phyloP scores from a whole-genome alignment of 2,329 filamentous ascomycete species.

The Cordyceps cateniannulata region DNA sequence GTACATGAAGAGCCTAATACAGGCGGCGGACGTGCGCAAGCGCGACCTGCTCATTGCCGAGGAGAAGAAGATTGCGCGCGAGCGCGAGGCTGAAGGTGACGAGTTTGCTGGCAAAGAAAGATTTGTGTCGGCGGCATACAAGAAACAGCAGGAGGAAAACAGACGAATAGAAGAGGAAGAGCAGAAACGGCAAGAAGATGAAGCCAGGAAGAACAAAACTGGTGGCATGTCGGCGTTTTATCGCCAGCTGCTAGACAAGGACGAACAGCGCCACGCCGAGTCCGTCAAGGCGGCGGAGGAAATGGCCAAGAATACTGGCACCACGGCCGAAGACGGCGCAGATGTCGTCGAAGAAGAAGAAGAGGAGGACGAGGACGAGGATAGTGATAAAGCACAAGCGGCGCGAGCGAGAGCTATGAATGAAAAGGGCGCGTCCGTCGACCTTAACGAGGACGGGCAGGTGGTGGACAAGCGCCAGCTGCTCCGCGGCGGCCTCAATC shows the following conservation, averaged over 20 bases:
- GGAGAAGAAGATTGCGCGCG: constrained; percentile 71
- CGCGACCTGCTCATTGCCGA: constrained; percentile 72
- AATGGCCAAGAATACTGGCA: constrained; percentile 35
- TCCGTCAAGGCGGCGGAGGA: constrained; percentile 61
- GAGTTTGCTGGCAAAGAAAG: constrained; percentile 78
- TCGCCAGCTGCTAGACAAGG: constrained; percentile 63
- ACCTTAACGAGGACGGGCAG: constrained; percentile 75
- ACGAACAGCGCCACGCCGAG: constrained; percentile 63
- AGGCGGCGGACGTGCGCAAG: constrained; percentile 69
- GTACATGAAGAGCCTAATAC: constrained; percentile 70
- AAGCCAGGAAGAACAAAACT: constrained; percentile 54
- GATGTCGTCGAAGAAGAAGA: constrained; percentile 23
- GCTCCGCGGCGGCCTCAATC: constrained; percentile 67
- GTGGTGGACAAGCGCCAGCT: constrained; percentile 81
- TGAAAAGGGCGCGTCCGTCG: constrained; percentile 52
- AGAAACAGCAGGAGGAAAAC: constrained; percentile 73
- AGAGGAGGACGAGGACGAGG: constrained; percentile 33
- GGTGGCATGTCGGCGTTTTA: constrained; percentile 77
- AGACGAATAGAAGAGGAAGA: constrained; percentile 65
- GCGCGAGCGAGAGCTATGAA: constrained; percentile 64
- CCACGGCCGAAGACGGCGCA: neutral
- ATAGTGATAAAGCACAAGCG: constrained; percentile 54
- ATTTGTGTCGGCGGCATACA: constrained; percentile 80
- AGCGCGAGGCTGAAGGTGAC: constrained; percentile 74
- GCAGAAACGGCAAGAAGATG: constrained; percentile 54